Evolutionary conservation across 495 filamentous ascomycete species (phyloP).

Genomic region (Neurospora sp.): DNA sequence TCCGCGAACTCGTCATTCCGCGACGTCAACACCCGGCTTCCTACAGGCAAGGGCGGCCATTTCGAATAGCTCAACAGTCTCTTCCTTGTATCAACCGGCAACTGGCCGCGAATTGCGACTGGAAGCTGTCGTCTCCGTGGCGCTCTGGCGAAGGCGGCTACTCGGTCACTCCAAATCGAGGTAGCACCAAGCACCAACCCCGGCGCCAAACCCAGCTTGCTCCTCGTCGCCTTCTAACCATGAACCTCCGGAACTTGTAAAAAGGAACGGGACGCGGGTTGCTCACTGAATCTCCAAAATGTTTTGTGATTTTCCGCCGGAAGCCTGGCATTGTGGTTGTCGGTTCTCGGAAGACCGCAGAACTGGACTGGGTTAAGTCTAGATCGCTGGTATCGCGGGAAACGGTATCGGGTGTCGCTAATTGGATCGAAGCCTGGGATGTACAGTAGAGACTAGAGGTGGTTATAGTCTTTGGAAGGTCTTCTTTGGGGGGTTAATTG

Average conservation of each 20-base stretch:
- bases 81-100: background rate
- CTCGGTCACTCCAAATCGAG: background rate
- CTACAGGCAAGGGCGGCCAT: background rate
- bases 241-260: background rate
- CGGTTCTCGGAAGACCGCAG: background rate
- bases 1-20: background rate
- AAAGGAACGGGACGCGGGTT: background rate
- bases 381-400: background rate
- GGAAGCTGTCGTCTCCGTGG: background rate
- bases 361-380: background rate
- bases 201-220: background rate
- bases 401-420: background rate
- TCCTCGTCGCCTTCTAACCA: background rate
- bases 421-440: background rate
- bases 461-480: background rate
- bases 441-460: background rate
- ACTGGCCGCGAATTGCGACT: background rate
- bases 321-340: slow-evolving; percentile 19
- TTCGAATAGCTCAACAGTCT: background rate
- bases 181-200: background rate
- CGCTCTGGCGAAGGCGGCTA: background rate
- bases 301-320: slow-evolving; percentile 23
- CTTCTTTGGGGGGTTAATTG: background rate
- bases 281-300: slow-evolving; percentile 27
- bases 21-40: background rate